Evolutionary conservation across 1,139 yeast species (phyloP).

Genomic region (Insectozyma bohioensis): DNA sequence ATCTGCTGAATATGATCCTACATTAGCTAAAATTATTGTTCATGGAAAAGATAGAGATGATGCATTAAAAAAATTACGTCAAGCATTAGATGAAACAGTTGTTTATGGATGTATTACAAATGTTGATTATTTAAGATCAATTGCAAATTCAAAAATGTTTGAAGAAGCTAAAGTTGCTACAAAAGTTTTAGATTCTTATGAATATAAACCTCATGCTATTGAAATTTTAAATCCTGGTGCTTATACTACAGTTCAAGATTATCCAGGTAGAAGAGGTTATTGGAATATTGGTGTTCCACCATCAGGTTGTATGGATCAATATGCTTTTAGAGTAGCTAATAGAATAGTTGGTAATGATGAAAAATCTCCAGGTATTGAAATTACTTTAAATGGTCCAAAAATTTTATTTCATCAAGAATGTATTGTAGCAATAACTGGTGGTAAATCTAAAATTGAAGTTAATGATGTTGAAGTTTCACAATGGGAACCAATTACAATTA

Average conservation of each 20-base stretch:
- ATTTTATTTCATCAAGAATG: conserved; percentile 79
- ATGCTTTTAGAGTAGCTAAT: conserved; percentile 86
- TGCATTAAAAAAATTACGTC: conserved; percentile 71
- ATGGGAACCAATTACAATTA: conserved; percentile 69
- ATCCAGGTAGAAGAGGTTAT: conserved; percentile 85
- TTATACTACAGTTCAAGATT: conserved; percentile 93
- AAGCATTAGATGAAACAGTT: conserved; percentile 82
- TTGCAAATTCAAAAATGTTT: conserved; percentile 83
- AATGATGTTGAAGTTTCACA: conserved; percentile 55
- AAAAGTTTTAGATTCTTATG: conserved; percentile 79
- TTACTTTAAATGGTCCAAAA: conserved; percentile 85
- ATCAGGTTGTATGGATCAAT: conserved; percentile 96
- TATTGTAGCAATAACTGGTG: conserved; percentile 84
- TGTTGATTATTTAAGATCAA: conserved; percentile 82
- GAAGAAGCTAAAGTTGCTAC: conserved; percentile 81
- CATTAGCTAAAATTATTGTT: conserved; percentile 93
- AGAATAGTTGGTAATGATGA: conserved; percentile 83
- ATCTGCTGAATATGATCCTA: conserved; percentile 94
- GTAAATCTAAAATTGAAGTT: conserved; percentile 62
- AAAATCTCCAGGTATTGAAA: conserved; percentile 85
- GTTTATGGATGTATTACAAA: conserved; percentile 89
- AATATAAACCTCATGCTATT: conserved; percentile 77
- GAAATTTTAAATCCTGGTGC: conserved; percentile 89
- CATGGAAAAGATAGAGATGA: conserved; percentile 87
- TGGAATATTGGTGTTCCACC: conserved; percentile 98